These are phyloP conservation scores for Babesia bovis DNA, from an alignment of 169 alveolate genomes.

Conservation along the genomic window DNA sequence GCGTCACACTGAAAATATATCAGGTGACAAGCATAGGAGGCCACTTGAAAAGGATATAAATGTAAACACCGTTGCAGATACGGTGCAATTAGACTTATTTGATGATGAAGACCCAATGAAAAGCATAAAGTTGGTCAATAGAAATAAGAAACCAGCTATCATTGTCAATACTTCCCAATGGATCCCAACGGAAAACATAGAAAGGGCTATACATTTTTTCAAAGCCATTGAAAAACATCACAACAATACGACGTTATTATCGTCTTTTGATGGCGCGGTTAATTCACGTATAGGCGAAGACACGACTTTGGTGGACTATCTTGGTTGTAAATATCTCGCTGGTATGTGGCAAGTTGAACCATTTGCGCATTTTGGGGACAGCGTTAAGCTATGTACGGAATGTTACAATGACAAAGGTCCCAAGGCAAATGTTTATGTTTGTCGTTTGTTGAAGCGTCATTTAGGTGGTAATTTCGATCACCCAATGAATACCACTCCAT, in stretches of 20 bases:
- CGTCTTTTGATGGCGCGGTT: background rate
- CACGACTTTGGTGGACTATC: conserved; percentile 39
- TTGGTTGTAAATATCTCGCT: conserved; percentile 52
- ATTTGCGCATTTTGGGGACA: conserved; percentile 58
- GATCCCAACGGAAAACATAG: conserved; percentile 23
- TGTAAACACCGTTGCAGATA: too few relatives aligned
- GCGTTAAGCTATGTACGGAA: conserved; percentile 50
- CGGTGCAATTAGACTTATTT: too few relatives aligned
- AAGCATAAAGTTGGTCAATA: too few relatives aligned
- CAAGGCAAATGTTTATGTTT: conserved; percentile 76
- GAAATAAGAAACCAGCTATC: too few relatives aligned
- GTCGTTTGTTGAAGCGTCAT: conserved; percentile 74
- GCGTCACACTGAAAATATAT: too few relatives aligned
- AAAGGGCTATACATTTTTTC: background rate
- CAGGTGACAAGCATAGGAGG: too few relatives aligned
- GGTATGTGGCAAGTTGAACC: conserved; percentile 71
- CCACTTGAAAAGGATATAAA: too few relatives aligned
- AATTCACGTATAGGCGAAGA: background rate
- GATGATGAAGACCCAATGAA: too few relatives aligned
- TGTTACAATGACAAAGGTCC: conserved; percentile 56
- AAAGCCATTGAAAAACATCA: background rate
- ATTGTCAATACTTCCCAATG: background rate
- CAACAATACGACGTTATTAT: background rate
- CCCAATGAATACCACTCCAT: conserved; percentile 70
- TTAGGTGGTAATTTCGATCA: conserved; percentile 75